Percentiles rank a stretch among this genome's conserved stretches.
Evolutionary conservation across 331 rosid genomes (phyloP).

Genomic region (Prunus yedoensis): DNA sequence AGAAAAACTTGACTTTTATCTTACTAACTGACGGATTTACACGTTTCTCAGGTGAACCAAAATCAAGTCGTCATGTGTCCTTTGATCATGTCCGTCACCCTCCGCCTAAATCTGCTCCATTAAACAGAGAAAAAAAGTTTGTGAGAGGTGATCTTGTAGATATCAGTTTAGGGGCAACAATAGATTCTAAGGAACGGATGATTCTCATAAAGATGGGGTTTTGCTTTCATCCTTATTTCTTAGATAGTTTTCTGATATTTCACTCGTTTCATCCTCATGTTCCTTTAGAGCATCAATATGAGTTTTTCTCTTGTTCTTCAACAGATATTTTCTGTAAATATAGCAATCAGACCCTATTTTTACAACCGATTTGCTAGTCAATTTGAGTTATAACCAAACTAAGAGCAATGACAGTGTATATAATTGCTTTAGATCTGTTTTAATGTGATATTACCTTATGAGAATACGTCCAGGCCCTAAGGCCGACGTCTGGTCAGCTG

Average conservation of each 20-base stretch:
- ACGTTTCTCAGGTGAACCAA: constrained; percentile 48
- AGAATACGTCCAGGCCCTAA: constrained; percentile 38
- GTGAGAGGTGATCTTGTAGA: constrained; percentile 34
- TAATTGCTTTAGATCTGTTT: constrained; percentile 27
- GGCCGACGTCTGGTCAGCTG: constrained; percentile 45
- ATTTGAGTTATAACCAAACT: too few relatives aligned
- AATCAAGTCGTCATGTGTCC: constrained; percentile 32
- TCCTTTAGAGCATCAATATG: too few relatives aligned
- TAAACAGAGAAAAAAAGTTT: constrained; percentile 32
- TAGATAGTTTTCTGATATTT: background rate
- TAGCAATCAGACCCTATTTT: too few relatives aligned
- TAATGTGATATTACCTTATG: too few relatives aligned
- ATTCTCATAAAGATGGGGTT: constrained; percentile 9
- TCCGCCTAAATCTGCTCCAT: constrained; percentile 31
- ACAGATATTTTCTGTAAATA: too few relatives aligned
- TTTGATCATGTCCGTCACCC: constrained; percentile 32
- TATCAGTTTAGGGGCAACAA: constrained; percentile 21
- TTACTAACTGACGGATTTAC: constrained; percentile 13
- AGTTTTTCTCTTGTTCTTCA: too few relatives aligned
- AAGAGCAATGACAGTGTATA: too few relatives aligned
- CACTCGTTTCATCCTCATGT: too few relatives aligned
- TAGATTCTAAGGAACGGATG: constrained; percentile 15
- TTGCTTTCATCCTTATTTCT: background rate
- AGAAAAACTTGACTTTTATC: background rate
- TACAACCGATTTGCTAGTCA: too few relatives aligned